Conservation (phyloP, 306 rosid genomes). For the Canavalia gladiata region DNA sequence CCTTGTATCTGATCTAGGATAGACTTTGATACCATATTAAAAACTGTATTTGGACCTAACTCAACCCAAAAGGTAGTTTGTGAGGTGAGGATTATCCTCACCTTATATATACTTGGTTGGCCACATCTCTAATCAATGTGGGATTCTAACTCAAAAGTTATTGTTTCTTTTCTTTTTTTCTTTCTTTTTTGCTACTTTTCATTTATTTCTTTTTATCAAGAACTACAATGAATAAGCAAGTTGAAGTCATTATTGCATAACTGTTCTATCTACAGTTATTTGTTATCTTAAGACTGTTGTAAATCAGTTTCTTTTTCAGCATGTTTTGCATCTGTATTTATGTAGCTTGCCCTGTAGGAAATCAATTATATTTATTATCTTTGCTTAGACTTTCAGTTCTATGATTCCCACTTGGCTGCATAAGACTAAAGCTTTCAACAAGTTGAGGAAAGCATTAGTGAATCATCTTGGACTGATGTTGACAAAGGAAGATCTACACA, state of each 20-base stretch:
- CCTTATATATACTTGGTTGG: no score
- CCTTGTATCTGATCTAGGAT: no score
- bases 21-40: no score
- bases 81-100: no score
- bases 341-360: conserved; percentile 36
- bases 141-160: no score
- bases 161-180: not conserved
- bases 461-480: conserved; percentile 87
- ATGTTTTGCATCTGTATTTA: conserved; percentile 36
- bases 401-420: conserved; percentile 70
- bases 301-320: conserved; percentile 23
- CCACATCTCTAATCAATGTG: no score
- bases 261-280: conserved; percentile 25
- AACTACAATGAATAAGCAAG: conserved; percentile 18
- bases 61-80: no score
- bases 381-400: conserved; percentile 82
- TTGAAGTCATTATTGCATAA: conserved; percentile 33
- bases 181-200: conserved; percentile 11
- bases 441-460: conserved; percentile 71
- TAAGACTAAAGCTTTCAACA: conserved; percentile 64
- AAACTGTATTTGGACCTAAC: no score
- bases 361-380: conserved; percentile 45
- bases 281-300: conserved; percentile 35
- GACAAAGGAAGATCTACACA: conserved; percentile 82
- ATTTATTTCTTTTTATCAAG: conserved; percentile 5